These are phyloP conservation scores for Pugionium cornutum DNA, from an alignment of 345 rosid species.

Conservation along the genomic window DNA sequence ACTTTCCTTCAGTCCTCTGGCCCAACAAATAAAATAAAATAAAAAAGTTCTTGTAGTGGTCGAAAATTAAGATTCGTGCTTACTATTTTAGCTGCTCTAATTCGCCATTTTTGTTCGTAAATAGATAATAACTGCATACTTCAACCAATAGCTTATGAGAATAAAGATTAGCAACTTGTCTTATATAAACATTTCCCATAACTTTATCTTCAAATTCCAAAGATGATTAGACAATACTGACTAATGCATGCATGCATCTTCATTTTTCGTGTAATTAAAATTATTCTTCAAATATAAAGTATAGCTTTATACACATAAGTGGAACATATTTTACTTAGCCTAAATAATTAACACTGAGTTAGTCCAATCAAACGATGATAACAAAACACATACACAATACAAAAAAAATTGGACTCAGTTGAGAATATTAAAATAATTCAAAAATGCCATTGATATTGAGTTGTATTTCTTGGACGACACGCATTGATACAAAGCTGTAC, in stretches of 20 bases:
- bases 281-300: constrained; percentile 25
- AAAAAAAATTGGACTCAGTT: constrained; percentile 14
- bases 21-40: neutral
- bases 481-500: constrained; percentile 34
- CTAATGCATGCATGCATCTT: constrained; percentile 33
- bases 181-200: constrained; percentile 19
- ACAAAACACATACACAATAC: neutral
- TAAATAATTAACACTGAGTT: constrained; percentile 12
- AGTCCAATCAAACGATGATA: constrained; percentile 7
- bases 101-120: neutral
- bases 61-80: constrained; percentile 9
- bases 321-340: constrained; percentile 31
- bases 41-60: neutral
- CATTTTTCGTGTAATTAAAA: neutral
- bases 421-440: constrained; percentile 21
- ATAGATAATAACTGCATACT: constrained; percentile 16
- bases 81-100: constrained; percentile 6
- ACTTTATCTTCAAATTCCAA: constrained; percentile 20
- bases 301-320: constrained; percentile 28
- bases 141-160: constrained; percentile 1
- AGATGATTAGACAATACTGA: constrained; percentile 23
- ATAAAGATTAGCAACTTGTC: constrained; percentile 39
- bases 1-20: neutral
- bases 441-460: constrained; percentile 23
- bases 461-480: constrained; percentile 23